Evolutionary conservation across 805 yeast species (phyloP).

Genomic region (Candida incommunis): DNA sequence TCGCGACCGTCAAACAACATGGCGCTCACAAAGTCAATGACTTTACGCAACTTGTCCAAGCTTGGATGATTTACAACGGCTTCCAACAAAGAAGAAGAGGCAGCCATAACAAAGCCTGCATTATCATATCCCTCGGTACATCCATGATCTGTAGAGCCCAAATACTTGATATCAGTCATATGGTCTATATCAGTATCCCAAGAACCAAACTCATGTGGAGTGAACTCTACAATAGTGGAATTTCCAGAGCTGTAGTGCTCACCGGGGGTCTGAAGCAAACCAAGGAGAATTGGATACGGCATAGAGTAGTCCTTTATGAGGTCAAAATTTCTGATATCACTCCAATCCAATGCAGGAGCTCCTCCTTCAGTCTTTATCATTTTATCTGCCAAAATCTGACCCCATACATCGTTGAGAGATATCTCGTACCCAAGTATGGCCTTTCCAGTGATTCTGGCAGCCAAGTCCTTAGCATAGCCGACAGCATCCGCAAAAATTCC

Average conservation of each 20-base stretch:
- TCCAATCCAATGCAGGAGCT: conserved; percentile 39
- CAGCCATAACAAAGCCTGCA: conserved; percentile 60
- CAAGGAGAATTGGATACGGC: conserved; percentile 52
- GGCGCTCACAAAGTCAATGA: neutral
- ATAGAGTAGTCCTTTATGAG: conserved; percentile 43
- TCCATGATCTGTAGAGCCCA: conserved; percentile 45
- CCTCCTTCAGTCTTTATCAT: conserved; percentile 43
- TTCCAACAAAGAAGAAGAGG: conserved; percentile 34
- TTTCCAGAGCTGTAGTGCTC: conserved; percentile 36
- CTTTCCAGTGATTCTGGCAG: conserved; percentile 20
- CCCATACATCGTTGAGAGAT: conserved; percentile 64
- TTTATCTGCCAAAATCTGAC: conserved; percentile 52
- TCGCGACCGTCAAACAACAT: neutral
- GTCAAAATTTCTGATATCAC: conserved; percentile 40
- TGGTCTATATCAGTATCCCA: conserved; percentile 59
- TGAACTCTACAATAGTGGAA: conserved; percentile 34
- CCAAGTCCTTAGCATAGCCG: conserved; percentile 8
- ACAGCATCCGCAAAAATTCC: conserved; percentile 7
- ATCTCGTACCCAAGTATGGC: conserved; percentile 48
- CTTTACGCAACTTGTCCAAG: neutral
- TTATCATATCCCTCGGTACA: conserved; percentile 64
- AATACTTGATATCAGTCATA: conserved; percentile 48
- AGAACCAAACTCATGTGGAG: conserved; percentile 56
- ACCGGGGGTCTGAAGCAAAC: conserved; percentile 27
- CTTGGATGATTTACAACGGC: neutral